Percentiles rank a stretch among this genome's conserved stretches.
Evolutionary conservation across 2,329 filamentous ascomycete genomes (phyloP).

Genomic region (Aspergillus fischeri): DNA sequence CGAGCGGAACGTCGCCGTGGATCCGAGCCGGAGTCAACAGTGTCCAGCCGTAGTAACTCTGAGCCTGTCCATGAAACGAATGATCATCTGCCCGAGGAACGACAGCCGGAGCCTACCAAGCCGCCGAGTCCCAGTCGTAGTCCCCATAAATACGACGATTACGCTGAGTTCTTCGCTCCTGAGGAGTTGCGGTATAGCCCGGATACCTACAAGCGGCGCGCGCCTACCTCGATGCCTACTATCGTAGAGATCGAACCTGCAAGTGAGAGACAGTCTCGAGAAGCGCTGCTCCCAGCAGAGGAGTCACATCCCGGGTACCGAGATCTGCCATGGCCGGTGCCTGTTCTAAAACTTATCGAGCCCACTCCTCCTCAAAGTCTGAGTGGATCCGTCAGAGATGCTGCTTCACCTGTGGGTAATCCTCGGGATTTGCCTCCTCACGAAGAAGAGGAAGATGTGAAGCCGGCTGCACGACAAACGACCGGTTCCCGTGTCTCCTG

Average conservation of each 20-base stretch:
- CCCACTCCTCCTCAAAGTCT: slow-evolving; percentile 54
- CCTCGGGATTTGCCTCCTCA: slow-evolving; percentile 36
- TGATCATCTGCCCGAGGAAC: slow-evolving; percentile 14
- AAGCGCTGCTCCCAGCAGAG: slow-evolving; percentile 14
- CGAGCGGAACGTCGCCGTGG: slow-evolving; percentile 37
- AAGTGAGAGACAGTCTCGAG: slow-evolving; percentile 19
- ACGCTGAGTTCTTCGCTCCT: slow-evolving; percentile 41
- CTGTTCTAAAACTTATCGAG: slow-evolving; percentile 53
- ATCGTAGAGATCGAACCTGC: slow-evolving; percentile 31
- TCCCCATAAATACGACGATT: slow-evolving; percentile 39
- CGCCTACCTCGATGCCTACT: slow-evolving; percentile 20
- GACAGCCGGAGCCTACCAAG: slow-evolving; percentile 14
- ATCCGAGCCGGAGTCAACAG: slow-evolving; percentile 18
- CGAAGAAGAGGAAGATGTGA: slow-evolving; percentile 36
- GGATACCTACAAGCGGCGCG: slow-evolving; percentile 30
- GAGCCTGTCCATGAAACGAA: slow-evolving; percentile 15
- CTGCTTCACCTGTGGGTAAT: slow-evolving; percentile 22
- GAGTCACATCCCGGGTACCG: slow-evolving; percentile 17
- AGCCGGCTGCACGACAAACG: slow-evolving; percentile 39
- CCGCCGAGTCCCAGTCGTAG: slow-evolving; percentile 28
- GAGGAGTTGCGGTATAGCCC: slow-evolving; percentile 36
- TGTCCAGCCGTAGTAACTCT: slow-evolving; percentile 22
- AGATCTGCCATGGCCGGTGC: slow-evolving; percentile 44
- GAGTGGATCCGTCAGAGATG: slow-evolving; percentile 35
- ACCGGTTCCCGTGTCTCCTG: slow-evolving; percentile 57